Conservation (phyloP, 2,329 filamentous ascomycete genomes). For the Simplicillium sp. region DNA sequence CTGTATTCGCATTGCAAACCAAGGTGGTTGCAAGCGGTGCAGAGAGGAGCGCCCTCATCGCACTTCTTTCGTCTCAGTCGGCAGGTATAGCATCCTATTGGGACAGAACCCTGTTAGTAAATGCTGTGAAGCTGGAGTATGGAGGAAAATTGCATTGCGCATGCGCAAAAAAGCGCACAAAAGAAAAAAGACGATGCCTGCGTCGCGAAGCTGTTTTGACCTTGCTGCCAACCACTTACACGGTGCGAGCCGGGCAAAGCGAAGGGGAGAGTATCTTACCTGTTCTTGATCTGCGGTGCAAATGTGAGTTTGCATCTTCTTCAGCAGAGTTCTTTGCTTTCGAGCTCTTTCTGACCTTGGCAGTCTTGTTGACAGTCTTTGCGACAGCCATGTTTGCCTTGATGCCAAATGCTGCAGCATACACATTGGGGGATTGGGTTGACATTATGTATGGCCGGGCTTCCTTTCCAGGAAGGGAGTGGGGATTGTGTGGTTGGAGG, state of each 20-base stretch:
- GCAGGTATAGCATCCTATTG: slow-evolving; percentile 58
- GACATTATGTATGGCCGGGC: slow-evolving; percentile 50
- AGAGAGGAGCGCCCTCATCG: slow-evolving; percentile 53
- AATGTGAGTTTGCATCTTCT: slow-evolving; percentile 64
- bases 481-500: slow-evolving; percentile 14
- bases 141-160: background rate
- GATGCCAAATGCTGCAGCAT: slow-evolving; percentile 34
- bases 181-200: slow-evolving; percentile 1
- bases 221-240: no score
- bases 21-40: slow-evolving; percentile 61
- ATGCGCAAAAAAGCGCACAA: background rate
- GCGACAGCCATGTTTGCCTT: slow-evolving; percentile 53
- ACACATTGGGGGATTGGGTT: slow-evolving; percentile 53
- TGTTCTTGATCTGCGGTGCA: slow-evolving; percentile 90
- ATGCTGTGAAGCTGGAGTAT: background rate
- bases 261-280: slow-evolving; percentile 48
- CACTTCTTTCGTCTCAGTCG: slow-evolving; percentile 60
- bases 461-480: slow-evolving; percentile 14
- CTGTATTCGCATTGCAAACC: slow-evolving; percentile 92
- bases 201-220: no score
- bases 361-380: slow-evolving; percentile 49
- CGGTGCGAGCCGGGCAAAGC: slow-evolving; percentile 6
- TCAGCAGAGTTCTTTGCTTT: slow-evolving; percentile 35
- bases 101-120: slow-evolving; percentile 18
- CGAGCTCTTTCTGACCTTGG: slow-evolving; percentile 48